Conservation (phyloP, 2,329 filamentous ascomycete species). For the Penicillium sclerotigenum region DNA sequence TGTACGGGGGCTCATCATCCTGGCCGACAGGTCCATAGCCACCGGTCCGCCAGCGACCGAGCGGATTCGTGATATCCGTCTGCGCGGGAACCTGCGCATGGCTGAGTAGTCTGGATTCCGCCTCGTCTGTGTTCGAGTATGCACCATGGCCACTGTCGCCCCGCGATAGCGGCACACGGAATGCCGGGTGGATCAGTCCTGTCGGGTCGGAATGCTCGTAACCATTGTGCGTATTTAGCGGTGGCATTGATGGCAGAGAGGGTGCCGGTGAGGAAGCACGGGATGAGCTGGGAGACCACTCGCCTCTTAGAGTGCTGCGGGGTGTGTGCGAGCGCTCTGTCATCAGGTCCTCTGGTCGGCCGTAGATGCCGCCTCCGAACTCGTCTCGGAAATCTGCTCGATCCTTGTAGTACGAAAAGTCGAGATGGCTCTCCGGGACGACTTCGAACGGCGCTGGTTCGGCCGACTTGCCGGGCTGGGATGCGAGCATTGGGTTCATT, state of each 20-base stretch:
- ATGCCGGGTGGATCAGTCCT: conserved; percentile 36
- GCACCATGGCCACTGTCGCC: conserved; percentile 27
- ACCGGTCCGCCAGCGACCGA: conserved; percentile 36
- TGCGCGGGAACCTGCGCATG: conserved; percentile 36
- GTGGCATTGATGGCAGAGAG: conserved; percentile 33
- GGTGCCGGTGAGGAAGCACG: conserved; percentile 41
- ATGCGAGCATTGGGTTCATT: conserved; percentile 71
- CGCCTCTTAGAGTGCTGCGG: conserved; percentile 33
- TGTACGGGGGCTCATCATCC: conserved; percentile 31
- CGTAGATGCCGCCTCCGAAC: conserved; percentile 68
- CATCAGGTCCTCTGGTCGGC: conserved; percentile 45
- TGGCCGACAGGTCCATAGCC: conserved; percentile 40
- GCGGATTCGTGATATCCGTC: conserved; percentile 16
- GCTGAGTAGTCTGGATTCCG: conserved; percentile 37
- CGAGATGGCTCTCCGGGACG: conserved; percentile 78
- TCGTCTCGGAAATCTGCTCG: conserved; percentile 82
- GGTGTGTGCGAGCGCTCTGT: conserved; percentile 46
- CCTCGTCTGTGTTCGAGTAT: conserved; percentile 40
- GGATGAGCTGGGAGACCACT: conserved; percentile 41
- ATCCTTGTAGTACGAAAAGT: conserved; percentile 91
- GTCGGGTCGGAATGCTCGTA: conserved; percentile 21
- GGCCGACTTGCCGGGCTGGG: conserved; percentile 54
- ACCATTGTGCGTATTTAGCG: conserved; percentile 26
- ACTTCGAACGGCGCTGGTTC: conserved; percentile 76
- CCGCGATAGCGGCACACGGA: conserved; percentile 33